A percentile compares a stretch with the other conserved stretches of the same genome.
phyloP scores from a whole-genome alignment of 2,329 filamentous ascomycete genomes.

The Pezizomycotina sp. region DNA sequence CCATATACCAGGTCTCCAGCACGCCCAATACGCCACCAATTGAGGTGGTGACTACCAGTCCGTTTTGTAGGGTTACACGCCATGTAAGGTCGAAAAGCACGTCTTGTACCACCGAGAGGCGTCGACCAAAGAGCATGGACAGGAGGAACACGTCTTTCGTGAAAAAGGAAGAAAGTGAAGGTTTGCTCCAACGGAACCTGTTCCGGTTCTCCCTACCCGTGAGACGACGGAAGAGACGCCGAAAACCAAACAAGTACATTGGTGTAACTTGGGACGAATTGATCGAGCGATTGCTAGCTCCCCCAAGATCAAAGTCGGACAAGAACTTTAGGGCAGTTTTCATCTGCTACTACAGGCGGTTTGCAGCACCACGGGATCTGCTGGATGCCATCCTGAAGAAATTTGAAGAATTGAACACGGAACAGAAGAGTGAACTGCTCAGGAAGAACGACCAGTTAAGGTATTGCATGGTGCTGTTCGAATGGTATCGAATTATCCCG shows the following conservation, averaged over 20 bases:
- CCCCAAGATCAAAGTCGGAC: conserved; percentile 73
- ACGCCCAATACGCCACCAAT: conserved; percentile 14
- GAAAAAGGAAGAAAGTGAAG: conserved; percentile 4
- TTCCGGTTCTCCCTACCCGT: no score
- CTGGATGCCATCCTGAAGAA: conserved; percentile 62
- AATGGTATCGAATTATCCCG: conserved; percentile 81
- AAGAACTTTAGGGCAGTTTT: conserved; percentile 79
- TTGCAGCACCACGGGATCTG: conserved; percentile 64
- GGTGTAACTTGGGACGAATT: conserved; percentile 41
- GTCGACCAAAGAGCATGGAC: conserved; percentile 10
- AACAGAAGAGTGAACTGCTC: conserved; percentile 52
- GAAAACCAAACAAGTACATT: conserved; percentile 8
- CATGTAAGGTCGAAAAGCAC: conserved; percentile 18
- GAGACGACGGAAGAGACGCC: conserved; percentile 11
- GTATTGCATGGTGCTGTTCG: conserved; percentile 70
- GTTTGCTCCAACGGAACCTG: no score
- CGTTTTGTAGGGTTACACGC: conserved; percentile 15
- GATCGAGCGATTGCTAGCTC: conserved; percentile 69
- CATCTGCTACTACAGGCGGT: conserved; percentile 83
- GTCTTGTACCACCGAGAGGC: no score
- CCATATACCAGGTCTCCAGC: conserved; percentile 2
- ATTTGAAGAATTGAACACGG: conserved; percentile 53
- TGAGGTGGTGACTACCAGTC: conserved; percentile 13
- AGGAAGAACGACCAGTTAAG: conserved; percentile 68
- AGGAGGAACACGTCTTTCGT: conserved; percentile 14